Base-by-base conservation (phyloP, 306 rosid genomes). In the Cicer pinnatifidum region DNA sequence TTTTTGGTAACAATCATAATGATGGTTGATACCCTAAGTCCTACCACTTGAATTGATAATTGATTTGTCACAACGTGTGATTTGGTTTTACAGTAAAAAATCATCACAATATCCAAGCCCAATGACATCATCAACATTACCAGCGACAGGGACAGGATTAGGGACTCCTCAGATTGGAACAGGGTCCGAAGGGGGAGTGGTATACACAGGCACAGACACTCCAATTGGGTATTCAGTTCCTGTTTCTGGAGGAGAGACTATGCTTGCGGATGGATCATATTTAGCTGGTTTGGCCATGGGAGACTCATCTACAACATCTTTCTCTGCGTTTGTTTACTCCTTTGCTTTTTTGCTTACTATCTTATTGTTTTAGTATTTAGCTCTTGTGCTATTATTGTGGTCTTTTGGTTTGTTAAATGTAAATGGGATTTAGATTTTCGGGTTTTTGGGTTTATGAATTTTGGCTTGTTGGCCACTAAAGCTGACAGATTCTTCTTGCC, bases 211-310 rank as follows among this genome's bases (percentile, higher is more conserved):
- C 50, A 43, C 78, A 0, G 78, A 72, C 4, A 50, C 72, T 1
- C 73, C 80, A 0, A 54, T 82, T 8, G 85, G 67, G 41, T 75
- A 79, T 16, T 57, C 83, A 0, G 67, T 56, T 9, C 23, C 68
- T 1, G 75, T 23, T 43, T 78, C 86, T 6, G 81, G 82, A n/a
- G 81, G 71, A 67, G 81, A 67, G 9, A 40, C 87, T 13, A 64
- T 81, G 83, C 79, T 84, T 0, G 85, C 85, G 17, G 98, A 93
- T 78, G 93, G 98, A 44, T 88, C 98, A 71, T 91, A 92, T 88
- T 65, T 93, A 78, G 96, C 97, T 78, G 98, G 98, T 72, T 81
- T 93, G 51, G 98, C 98, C n/a, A 89, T 93, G 98, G 98, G 98
- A 62, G 91, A 86, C 50, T 83, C 98, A 8, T 41, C 87, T 6